Base-by-base conservation (phyloP, 495 filamentous ascomycete genomes). In the Tuber borchii region DNA sequence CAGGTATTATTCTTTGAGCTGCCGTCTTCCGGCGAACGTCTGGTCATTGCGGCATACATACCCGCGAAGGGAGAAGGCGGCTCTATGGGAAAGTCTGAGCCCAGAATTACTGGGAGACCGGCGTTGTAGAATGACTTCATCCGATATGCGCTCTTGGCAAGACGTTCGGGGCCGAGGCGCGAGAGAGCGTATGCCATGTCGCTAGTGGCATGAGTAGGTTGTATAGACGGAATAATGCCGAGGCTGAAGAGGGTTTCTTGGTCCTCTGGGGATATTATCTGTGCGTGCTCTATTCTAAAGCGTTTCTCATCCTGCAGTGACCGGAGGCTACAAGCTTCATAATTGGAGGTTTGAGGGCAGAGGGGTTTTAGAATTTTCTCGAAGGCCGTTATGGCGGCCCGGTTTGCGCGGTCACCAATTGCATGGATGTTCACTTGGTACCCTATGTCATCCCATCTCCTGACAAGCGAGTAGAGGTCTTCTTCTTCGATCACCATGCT, bases 41-140 rank as follows among this genome's bases (percentile, higher is more conserved):
- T 83, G 17, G 87, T 87, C 2, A 90, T 85, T 1, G 90, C 90
- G 0, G 90, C 89, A 75, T 89, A 91, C 26, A 91, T 87, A 12
- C 90, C 90, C 61, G 87, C 86, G 48, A 88, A 89, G 17, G 88
- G 86, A n/a, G 73, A 70, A 0, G 89, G 86, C 6, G 89, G 89
- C 77, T 91, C 90, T 16, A 91, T 89, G 26, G 90, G 90, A 76
- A 91, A 91, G 76, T 91, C 90, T 34, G 86, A 88, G 6, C 90
- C 90, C 7, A 91, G 82, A 7, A 90, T 83, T 2, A 79, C 22
- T 7, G 69, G 43, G 17, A 87, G 86, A 2, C 80, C 80, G 43
- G 83, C 71, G 26, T 83, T 81, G 0, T 89, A 83, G 2, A 90
- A 78, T 0, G 85, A 87, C 22, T 84, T 81, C 89, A 91, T 90